phyloP scores from a whole-genome alignment of 1,139 yeast genomes.

The Pichia sp. region DNA sequence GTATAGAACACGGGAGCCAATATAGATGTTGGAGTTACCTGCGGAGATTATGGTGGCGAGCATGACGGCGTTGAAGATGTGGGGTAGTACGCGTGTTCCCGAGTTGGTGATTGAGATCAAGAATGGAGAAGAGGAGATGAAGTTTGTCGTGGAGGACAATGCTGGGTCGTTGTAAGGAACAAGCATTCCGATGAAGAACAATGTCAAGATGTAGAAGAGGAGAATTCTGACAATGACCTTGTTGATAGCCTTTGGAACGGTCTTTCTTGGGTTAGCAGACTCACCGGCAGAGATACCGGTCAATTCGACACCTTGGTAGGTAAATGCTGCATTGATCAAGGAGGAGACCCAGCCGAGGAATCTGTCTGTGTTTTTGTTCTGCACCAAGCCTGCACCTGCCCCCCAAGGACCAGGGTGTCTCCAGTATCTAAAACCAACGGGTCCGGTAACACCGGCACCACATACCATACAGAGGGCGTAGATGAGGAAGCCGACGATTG shows the following conservation, averaged over 20 bases:
- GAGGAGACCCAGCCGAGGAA: conserved; percentile 59
- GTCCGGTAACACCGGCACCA: conserved; percentile 45
- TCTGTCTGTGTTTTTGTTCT: conserved; percentile 47
- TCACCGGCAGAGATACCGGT: conserved; percentile 91
- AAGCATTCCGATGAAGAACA: conserved; percentile 76
- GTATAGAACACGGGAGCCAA: conserved; percentile 69
- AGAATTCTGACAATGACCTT: conserved; percentile 79
- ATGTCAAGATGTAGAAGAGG: conserved; percentile 72
- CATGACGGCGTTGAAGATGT: conserved; percentile 73
- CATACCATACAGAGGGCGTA: conserved; percentile 43
- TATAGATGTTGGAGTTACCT: conserved; percentile 75
- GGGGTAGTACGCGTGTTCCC: conserved; percentile 65
- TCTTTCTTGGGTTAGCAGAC: conserved; percentile 71
- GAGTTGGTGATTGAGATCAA: conserved; percentile 59
- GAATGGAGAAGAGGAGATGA: conserved; percentile 47
- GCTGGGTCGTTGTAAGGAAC: conserved; percentile 72
- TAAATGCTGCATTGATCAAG: conserved; percentile 61
- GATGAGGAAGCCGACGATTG: conserved; percentile 52
- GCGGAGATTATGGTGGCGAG: conserved; percentile 68
- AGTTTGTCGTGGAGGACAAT: conserved; percentile 26
- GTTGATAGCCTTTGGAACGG: conserved; percentile 81
- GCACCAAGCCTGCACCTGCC: conserved; percentile 42
- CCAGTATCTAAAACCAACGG: conserved; percentile 86
- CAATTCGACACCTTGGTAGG: conserved; percentile 77
- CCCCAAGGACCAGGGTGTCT: conserved; percentile 89